Conservation (phyloP, 768 basidiomycete genomes). For the Zangia roseola region DNA sequence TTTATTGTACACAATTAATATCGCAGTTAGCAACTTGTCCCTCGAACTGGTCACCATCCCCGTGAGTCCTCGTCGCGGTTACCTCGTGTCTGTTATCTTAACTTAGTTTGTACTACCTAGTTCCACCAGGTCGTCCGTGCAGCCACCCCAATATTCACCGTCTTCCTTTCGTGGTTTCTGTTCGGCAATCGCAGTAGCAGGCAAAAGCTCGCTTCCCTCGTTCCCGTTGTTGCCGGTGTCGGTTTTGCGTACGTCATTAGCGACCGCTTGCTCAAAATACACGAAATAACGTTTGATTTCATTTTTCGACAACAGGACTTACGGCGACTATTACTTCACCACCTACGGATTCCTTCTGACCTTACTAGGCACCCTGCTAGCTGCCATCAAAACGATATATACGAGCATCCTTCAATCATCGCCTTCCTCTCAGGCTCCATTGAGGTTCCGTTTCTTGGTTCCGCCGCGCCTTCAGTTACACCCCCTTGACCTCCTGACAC, state of each 20-base stretch:
- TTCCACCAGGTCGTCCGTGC: slow-evolving; percentile 98
- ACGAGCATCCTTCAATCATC: slow-evolving; percentile 78
- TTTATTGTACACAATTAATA: slow-evolving; percentile 89
- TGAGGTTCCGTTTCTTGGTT: slow-evolving; percentile 21
- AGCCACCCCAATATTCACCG: slow-evolving; percentile 89
- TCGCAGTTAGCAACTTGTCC: slow-evolving; percentile 91
- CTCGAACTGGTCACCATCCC: slow-evolving; percentile 87
- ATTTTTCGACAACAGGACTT: slow-evolving; percentile 58
- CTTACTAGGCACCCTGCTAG: slow-evolving; percentile 85
- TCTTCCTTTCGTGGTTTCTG: slow-evolving; percentile 70
- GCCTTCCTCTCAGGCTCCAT: slow-evolving; percentile 16
- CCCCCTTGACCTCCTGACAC: slow-evolving; percentile 83
- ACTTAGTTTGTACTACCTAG: slow-evolving; percentile 37
- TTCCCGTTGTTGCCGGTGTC: slow-evolving; percentile 88
- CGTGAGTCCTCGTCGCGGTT: slow-evolving; percentile 44
- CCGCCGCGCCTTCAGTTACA: slow-evolving; percentile 48
- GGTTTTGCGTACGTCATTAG: slow-evolving; percentile 67
- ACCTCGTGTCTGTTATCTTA: background rate
- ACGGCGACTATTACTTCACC: slow-evolving; percentile 95
- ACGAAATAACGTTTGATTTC: background rate
- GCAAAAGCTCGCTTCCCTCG: slow-evolving; percentile 65
- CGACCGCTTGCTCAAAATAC: background rate
- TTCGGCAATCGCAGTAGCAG: slow-evolving; percentile 59
- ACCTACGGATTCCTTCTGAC: slow-evolving; percentile 82
- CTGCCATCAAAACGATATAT: slow-evolving; percentile 90